Evolutionary conservation across 345 rosid genomes (phyloP).

Genomic region (Heritiera littoralis): DNA sequence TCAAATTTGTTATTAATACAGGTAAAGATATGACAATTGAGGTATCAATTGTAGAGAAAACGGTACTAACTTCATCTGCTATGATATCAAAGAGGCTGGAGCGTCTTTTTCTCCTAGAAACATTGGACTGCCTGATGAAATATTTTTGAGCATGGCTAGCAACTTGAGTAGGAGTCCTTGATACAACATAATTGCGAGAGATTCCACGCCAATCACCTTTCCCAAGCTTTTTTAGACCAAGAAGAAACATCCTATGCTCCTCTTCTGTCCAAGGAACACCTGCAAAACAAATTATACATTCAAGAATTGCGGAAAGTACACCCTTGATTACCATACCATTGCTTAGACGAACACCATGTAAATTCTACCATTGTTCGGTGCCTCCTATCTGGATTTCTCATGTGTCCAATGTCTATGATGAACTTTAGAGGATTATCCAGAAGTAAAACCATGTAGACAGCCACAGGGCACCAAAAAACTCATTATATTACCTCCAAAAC

Average conservation of each 20-base stretch:
- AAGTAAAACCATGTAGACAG: background rate
- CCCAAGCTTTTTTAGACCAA: conserved; percentile 92
- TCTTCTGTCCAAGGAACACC: conserved; percentile 99
- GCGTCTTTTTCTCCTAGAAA: conserved; percentile 86
- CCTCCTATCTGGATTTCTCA: background rate
- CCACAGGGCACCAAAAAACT: background rate
- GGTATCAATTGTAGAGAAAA: conserved; percentile 5
- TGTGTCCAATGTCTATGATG: background rate
- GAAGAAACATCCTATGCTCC: conserved; percentile 91
- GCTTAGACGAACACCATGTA: background rate
- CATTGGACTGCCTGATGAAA: conserved; percentile 82
- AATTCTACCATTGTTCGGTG: background rate
- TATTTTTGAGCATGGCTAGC: conserved; percentile 99
- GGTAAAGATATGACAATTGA: background rate
- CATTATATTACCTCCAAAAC: background rate
- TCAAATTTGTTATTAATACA: conserved; percentile 1
- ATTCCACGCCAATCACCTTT: conserved; percentile 99
- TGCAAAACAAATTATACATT: conserved; percentile 31
- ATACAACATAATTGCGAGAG: conserved; percentile 79
- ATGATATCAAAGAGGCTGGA: conserved; percentile 97
- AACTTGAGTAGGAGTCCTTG: conserved; percentile 97
- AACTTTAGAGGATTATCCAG: background rate
- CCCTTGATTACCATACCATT: background rate
- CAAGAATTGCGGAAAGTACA: background rate
- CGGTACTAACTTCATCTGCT: conserved; percentile 71